Evolutionary conservation across 2,329 filamentous ascomycete genomes (phyloP).

Genomic region (Pezicula radicicola): DNA sequence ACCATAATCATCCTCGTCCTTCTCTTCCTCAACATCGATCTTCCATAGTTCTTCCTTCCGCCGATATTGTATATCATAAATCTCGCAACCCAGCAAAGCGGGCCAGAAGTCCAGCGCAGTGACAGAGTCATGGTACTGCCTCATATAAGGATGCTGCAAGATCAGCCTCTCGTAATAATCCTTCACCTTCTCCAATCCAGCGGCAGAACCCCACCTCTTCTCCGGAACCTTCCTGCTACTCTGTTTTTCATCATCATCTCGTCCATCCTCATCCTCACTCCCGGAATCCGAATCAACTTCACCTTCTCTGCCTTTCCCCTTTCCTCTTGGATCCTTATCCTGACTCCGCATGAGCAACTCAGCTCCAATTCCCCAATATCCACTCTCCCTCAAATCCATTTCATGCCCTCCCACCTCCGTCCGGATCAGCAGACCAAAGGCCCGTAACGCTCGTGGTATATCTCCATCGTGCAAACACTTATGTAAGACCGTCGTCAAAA

Average conservation of each 20-base stretch:
- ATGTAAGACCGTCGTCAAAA: constrained; percentile 69
- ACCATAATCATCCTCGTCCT: constrained; percentile 20
- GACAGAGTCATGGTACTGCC: constrained; percentile 54
- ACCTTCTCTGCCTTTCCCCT: constrained; percentile 5
- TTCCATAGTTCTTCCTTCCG: constrained; percentile 42
- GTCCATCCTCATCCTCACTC: not conserved
- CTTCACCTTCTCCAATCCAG: constrained; percentile 54
- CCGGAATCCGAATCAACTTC: constrained; percentile 3
- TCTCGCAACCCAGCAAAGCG: constrained; percentile 76
- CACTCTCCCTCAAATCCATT: constrained; percentile 67
- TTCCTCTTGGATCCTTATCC: constrained; percentile 3
- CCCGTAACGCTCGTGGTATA: constrained; percentile 67
- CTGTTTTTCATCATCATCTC: not conserved
- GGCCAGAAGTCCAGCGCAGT: constrained; percentile 78
- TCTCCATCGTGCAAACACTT: constrained; percentile 69
- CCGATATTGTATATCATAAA: constrained; percentile 69
- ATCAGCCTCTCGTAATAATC: constrained; percentile 78
- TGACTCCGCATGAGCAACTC: constrained; percentile 70
- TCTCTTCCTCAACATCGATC: constrained; percentile 29
- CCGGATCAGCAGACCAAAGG: constrained; percentile 71
- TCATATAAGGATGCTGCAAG: constrained; percentile 67
- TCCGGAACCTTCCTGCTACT: not conserved
- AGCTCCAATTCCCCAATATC: constrained; percentile 79
- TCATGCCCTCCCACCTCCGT: constrained; percentile 50
- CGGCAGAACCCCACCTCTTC: constrained; percentile 35